Evolutionary conservation across 345 rosid species (phyloP), one percentile per base, ranked within the genome.

Genomic region (Salix viminalis): DNA sequence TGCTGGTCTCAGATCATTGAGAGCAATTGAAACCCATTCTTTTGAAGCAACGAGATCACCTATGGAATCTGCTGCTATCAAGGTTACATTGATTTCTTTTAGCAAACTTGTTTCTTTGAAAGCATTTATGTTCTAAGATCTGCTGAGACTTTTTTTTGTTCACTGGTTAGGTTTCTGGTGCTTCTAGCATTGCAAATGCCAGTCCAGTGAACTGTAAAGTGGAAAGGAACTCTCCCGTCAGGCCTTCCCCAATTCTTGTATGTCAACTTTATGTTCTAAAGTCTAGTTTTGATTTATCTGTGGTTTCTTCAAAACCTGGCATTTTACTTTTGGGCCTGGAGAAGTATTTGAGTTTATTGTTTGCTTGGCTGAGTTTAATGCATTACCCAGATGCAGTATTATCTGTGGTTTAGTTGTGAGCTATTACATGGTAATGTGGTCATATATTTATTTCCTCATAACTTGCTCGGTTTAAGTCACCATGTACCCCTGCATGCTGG

Each of bases 151-250:
- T 61, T 58, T 75, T 41, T 71, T 65, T 80, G 67, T 58, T 7
- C 70, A 42, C 79, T 50, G 71, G 76, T 81, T 78, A 94, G 98
- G 91, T 83, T 80, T 86, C 94, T 72, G 92, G 87, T 65, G 72
- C 89, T 84, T 83, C 92, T 78, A 84, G 86, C 26, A 75, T 83
- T 79, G 71, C 86, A 69, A 84, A 77, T 84, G 86, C 81, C 76
- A 81, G 78, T 80, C 88, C 93, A 69, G 93, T 84, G 75, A 89
- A 79, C 69, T 86, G 87, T 81, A 94, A 94, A 87, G 89, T 87
- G 77, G 97, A 92, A 86, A 86, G 93, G 79, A 90, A 88, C 85
- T 94, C 97, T 76, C 98, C 96, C 65, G 93, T 79, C 78, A 84
- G 91, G 84, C 90, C 88, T 71, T 82, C 96, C 78, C 87, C 93